Evolutionary conservation across 768 basidiomycete species (phyloP).

Genomic region (Lentinula lateritia): DNA sequence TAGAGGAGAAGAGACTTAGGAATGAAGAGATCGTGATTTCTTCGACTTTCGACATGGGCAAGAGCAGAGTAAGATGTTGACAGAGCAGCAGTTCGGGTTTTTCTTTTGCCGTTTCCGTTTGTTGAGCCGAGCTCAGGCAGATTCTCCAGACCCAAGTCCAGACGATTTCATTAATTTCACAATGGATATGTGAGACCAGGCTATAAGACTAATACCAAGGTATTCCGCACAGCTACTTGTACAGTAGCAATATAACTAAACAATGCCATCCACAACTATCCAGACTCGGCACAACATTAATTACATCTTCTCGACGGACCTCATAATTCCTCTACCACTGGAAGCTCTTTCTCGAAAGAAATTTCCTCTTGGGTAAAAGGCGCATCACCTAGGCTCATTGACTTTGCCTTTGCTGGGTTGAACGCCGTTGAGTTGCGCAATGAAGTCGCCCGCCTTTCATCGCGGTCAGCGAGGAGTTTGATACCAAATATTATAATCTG

Average conservation of each 20-base stretch:
- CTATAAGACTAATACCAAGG: too few relatives aligned
- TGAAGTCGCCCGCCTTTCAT: constrained; percentile 1
- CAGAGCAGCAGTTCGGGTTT: background rate
- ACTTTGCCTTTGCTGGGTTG: background rate
- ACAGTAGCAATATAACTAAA: too few relatives aligned
- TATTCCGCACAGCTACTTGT: too few relatives aligned
- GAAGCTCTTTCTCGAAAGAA: too few relatives aligned
- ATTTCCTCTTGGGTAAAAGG: too few relatives aligned
- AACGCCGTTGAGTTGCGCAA: background rate
- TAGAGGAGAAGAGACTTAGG: constrained; percentile 25
- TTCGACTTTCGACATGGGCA: constrained; percentile 28
- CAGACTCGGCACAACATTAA: too few relatives aligned
- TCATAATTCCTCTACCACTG: background rate
- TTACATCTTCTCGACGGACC: too few relatives aligned
- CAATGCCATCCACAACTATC: too few relatives aligned
- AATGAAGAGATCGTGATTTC: constrained; percentile 29
- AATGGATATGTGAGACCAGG: too few relatives aligned
- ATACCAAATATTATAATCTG: constrained; percentile 13
- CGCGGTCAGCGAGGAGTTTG: constrained; percentile 18
- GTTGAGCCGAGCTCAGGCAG: background rate
- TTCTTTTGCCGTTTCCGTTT: background rate
- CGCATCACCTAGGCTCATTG: too few relatives aligned
- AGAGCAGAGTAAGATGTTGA: background rate
- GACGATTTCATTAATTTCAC: background rate
- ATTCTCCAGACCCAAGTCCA: too few relatives aligned